Percentiles rank a stretch among this genome's conserved stretches.
Conservation (phyloP, 306 rosid genomes). For the Citrullus amarus region DNA sequence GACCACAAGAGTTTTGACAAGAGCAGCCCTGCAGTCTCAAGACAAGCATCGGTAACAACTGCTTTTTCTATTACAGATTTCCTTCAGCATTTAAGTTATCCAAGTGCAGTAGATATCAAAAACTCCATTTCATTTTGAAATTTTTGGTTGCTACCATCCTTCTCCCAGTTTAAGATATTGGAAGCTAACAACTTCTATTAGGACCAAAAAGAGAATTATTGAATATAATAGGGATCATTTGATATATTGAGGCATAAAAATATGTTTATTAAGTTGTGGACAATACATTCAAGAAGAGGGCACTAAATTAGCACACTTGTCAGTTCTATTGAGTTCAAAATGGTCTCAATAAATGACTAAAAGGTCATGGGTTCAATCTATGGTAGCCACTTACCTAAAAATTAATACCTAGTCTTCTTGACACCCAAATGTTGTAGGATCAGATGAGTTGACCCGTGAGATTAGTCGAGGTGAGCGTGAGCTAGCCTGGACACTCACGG, state of each 20-base stretch:
- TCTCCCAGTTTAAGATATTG: background rate
- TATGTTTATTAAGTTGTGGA: background rate
- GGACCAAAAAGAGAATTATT: too few relatives aligned
- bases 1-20: conserved; percentile 49
- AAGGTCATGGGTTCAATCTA: too few relatives aligned
- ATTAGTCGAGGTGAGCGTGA: too few relatives aligned
- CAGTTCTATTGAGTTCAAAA: background rate
- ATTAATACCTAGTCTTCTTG: too few relatives aligned
- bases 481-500: too few relatives aligned
- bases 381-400: too few relatives aligned
- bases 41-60: conserved; percentile 43
- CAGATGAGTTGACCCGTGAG: too few relatives aligned
- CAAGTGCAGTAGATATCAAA: background rate
- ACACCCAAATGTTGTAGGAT: too few relatives aligned
- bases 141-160: background rate
- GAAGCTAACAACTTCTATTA: background rate
- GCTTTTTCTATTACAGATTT: background rate
- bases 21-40: conserved; percentile 21
- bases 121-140: background rate
- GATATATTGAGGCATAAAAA: background rate
- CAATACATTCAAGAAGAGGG: background rate
- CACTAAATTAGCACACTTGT: background rate
- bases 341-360: background rate
- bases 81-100: background rate
- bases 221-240: background rate